Base-by-base conservation (phyloP, 352 stramenopile species). In the Saprolegnia parasitica region DNA sequence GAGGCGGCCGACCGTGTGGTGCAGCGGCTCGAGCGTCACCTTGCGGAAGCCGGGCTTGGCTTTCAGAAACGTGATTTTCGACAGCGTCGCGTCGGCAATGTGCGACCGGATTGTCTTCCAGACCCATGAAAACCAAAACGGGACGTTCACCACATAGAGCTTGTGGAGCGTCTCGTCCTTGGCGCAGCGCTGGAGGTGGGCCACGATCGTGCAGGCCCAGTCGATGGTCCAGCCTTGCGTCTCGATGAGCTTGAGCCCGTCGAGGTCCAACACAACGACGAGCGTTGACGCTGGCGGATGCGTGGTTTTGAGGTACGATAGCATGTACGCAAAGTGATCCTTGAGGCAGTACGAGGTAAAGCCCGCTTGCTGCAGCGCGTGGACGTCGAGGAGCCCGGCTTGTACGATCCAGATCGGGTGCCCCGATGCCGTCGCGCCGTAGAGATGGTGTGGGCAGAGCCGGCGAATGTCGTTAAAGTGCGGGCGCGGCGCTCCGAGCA, bases 271-370 rank as follows among this genome's bases (percentile, higher is more conserved):
- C 24, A 60, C 35, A 24, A 60, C 52, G 13, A 60, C 24, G 20
- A 60, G 24, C 35, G 52, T 35, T 9, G 52, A 60, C 9, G 8
- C 23, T 16, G 23, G 23, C 23, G n/a, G 29, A 3, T 20, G 3
- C 11, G 35, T 26, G 52, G 3, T 60, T 2, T 8, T 2, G 13
- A 60, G 11, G 35, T 60, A 60, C 24, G 52, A 60, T 1, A 60
- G 11, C 52, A 60, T 60, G 52, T 26, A 60, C 11, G 52, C 52
- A 24, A 60, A 60, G 52, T 60, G 52, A 9, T 60, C 52, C 35
- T 60, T 60, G 11, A 60, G n/a, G 35, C 52, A 60, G 35, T 21
- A n/a, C n/a, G 52, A 60, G 11, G 52, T 60, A 60, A 60, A 60
- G 13, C 52, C 52, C 13, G 52, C 52, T 60, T 60, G 52, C n/a